A percentile compares a stretch with the other conserved stretches of the same genome.
phyloP scores from a whole-genome alignment of 176 grass and related monocot genomes.

The bread wheat (Triticum aestivum) region IWGSC_CS_RefSeq_v2.1 NC_057794.1:522536553-522537052 shows the following conservation, averaged over 20 bases:
- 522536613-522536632: conserved; percentile 36
- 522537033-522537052: conserved; percentile 61
- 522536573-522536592: conserved; percentile 7
- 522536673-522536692: conserved; percentile 41
- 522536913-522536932: not conserved
- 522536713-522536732: conserved; percentile 31
- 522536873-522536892: conserved; percentile 9
- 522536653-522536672: conserved; percentile 8
- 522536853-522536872: conserved; percentile 45
- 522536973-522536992: conserved; percentile 49
- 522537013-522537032: conserved; percentile 59
- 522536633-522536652: conserved; percentile 33
- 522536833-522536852: conserved; percentile 89
- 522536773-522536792: conserved; percentile 81
- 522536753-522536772: conserved; percentile 53
- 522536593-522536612: conserved; percentile 14
- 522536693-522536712: conserved; percentile 1
- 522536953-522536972: conserved; percentile 58
- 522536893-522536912: not conserved
- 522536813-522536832: conserved; percentile 66
- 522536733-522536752: conserved; percentile 3
- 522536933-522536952: conserved; percentile 82
- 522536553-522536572: conserved; percentile 40
- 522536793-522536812: conserved; percentile 74
- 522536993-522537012: conserved; percentile 33